These are phyloP conservation scores for Hyphodiscus hymeniophilus DNA, from an alignment of 495 filamentous ascomycete genomes.

Conservation along the genomic window DNA sequence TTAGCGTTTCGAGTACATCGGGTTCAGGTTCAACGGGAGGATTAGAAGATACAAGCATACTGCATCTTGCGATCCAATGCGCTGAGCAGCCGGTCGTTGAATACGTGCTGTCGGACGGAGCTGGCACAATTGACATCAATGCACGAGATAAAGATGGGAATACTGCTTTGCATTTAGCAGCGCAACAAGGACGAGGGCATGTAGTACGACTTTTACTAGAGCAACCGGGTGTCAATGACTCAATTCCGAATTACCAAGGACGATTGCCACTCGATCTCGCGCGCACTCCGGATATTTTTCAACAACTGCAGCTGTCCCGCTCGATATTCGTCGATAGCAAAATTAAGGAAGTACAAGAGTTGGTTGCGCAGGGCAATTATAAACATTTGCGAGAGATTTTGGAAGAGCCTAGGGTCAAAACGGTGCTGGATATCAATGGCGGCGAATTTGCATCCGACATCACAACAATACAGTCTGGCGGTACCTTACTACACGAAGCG, in stretches of 20 bases:
- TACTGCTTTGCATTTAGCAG: constrained; percentile 83
- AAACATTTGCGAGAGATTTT: constrained; percentile 68
- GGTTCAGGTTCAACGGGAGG: constrained; percentile 32
- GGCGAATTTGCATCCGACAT: constrained; percentile 80
- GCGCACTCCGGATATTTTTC: constrained; percentile 86
- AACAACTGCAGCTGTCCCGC: constrained; percentile 84
- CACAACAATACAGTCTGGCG: constrained; percentile 63
- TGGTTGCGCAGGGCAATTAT: constrained; percentile 66
- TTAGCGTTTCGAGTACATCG: constrained; percentile 44
- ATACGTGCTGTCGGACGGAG: constrained; percentile 71
- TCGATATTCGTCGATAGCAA: constrained; percentile 85
- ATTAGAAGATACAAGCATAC: constrained; percentile 73
- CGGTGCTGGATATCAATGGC: constrained; percentile 81
- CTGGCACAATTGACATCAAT: constrained; percentile 70
- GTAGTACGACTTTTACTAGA: constrained; percentile 76
- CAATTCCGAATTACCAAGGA: constrained; percentile 80
- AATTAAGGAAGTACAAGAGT: constrained; percentile 68
- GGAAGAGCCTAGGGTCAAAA: constrained; percentile 76
- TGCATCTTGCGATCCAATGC: constrained; percentile 95
- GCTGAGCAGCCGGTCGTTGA: constrained; percentile 95
- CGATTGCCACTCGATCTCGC: constrained; percentile 84
- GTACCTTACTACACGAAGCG: constrained; percentile 88
- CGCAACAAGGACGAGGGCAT: constrained; percentile 67
- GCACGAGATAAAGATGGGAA: constrained; percentile 87
- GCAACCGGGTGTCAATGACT: constrained; percentile 76